Conservation (phyloP, 2,329 filamentous ascomycete species). For the Neopestalotiopsis sp. region DNA sequence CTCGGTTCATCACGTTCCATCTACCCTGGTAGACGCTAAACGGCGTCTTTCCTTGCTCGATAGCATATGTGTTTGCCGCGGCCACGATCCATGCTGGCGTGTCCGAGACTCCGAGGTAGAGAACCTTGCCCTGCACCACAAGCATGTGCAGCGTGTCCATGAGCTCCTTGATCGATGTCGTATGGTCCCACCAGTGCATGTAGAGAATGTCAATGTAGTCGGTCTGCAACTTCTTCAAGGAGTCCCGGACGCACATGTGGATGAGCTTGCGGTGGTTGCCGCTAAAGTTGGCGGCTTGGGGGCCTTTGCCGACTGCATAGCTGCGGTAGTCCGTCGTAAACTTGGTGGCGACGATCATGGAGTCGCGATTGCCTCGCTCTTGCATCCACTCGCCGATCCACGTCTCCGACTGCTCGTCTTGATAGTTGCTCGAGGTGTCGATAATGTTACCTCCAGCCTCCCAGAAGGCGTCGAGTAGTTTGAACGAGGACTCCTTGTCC, state of each 20-base stretch:
- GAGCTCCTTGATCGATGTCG: slow-evolving; percentile 29
- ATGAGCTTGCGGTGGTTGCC: slow-evolving; percentile 45
- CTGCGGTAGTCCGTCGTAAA: slow-evolving; percentile 46
- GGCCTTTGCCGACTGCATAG: slow-evolving; percentile 35
- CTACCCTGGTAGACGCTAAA: slow-evolving; percentile 47
- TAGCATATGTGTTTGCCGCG: slow-evolving; percentile 33
- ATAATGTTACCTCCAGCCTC: slow-evolving; percentile 65
- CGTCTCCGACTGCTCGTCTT: slow-evolving; percentile 54
- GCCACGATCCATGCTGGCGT: slow-evolving; percentile 38
- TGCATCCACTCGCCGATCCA: slow-evolving; percentile 58
- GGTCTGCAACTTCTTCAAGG: slow-evolving; percentile 45
- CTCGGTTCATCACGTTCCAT: slow-evolving; percentile 45
- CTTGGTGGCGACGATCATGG: slow-evolving; percentile 54
- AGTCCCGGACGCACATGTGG: slow-evolving; percentile 43
- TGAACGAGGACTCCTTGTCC: slow-evolving; percentile 55
- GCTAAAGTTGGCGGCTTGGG: slow-evolving; percentile 39
- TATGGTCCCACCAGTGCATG: slow-evolving; percentile 36
- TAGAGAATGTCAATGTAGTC: slow-evolving; percentile 39
- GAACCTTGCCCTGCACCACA: slow-evolving; percentile 31
- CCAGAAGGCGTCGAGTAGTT: slow-evolving; percentile 59
- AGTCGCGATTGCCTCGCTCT: slow-evolving; percentile 46
- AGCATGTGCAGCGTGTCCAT: slow-evolving; percentile 33
- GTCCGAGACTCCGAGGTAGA: slow-evolving; percentile 37
- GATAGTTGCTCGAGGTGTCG: slow-evolving; percentile 59
- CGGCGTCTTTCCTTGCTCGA: slow-evolving; percentile 27